These are phyloP conservation scores for Cladosporium sp. DNA, from an alignment of 2,329 filamentous ascomycete species.

Conservation along the genomic window DNA sequence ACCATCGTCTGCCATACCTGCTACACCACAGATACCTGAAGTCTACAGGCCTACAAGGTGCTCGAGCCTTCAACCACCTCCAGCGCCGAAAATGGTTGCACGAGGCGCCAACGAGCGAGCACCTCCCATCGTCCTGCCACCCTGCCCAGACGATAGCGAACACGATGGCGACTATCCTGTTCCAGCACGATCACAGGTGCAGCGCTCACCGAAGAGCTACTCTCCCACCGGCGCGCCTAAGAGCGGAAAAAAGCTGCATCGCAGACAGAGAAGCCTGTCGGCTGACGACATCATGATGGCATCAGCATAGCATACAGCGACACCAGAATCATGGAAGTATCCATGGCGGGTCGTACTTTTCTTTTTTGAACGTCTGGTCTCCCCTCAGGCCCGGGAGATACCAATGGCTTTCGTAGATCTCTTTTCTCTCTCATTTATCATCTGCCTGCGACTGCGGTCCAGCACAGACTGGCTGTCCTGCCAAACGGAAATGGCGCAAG, in stretches of 20 bases:
- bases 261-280: constrained; percentile 20
- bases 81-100: constrained; percentile 32
- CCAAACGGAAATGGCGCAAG: not conserved
- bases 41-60: constrained; percentile 20
- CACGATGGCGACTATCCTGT: not conserved
- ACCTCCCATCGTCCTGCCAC: constrained; percentile 32
- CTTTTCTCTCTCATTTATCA: not conserved
- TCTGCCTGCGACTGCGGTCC: not conserved
- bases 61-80: constrained; percentile 22
- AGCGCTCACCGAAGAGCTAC: constrained; percentile 13
- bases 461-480: not conserved
- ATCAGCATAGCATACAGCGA: not conserved
- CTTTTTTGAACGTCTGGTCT: not conserved
- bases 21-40: constrained; percentile 19
- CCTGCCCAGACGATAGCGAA: constrained; percentile 29
- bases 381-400: not conserved
- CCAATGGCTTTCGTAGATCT: not conserved
- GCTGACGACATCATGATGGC: constrained; percentile 14
- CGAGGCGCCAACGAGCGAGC: constrained; percentile 37
- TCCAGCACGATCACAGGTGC: not conserved
- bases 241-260: constrained; percentile 9
- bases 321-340: not conserved
- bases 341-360: not conserved
- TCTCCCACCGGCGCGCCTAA: constrained; percentile 8
- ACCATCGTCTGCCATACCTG: not conserved